phyloP scores from a whole-genome alignment of 805 yeast genomes.

The Yarrowia bubula region DNA sequence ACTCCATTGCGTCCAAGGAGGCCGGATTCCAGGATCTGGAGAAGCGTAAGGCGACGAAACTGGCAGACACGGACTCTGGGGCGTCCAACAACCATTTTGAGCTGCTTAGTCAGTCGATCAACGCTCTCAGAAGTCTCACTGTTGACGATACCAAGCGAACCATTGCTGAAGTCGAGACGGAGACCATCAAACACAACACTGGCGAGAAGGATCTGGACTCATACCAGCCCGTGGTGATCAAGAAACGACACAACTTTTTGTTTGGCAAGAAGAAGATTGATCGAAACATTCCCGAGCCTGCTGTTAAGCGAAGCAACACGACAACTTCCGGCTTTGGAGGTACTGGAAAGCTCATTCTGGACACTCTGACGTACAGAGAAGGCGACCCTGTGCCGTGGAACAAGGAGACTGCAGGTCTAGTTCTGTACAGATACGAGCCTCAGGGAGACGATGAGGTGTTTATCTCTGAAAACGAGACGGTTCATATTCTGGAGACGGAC shows the following conservation, averaged over 20 bases:
- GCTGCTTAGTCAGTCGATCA: conserved; percentile 44
- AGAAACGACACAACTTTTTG: conserved; percentile 58
- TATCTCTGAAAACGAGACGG: conserved; percentile 57
- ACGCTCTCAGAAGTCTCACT: conserved; percentile 60
- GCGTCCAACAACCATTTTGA: conserved; percentile 38
- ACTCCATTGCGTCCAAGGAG: conserved; percentile 29
- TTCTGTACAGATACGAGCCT: conserved; percentile 60
- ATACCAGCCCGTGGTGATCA: conserved; percentile 37
- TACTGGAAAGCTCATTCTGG: conserved; percentile 27
- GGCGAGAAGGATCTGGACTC: conserved; percentile 53
- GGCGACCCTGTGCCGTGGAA: conserved; percentile 9
- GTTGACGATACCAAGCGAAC: conserved; percentile 72
- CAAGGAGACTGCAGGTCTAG: not conserved
- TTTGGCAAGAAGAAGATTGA: conserved; percentile 41
- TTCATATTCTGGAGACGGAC: conserved; percentile 62
- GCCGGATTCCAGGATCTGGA: conserved; percentile 19
- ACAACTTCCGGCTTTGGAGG: not conserved
- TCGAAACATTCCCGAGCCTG: conserved; percentile 1
- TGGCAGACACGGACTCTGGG: conserved; percentile 35
- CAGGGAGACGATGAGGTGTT: conserved; percentile 74
- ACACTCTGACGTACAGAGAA: not conserved
- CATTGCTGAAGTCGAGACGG: conserved; percentile 80
- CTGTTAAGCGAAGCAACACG: not conserved
- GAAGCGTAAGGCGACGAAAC: conserved; percentile 34
- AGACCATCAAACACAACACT: conserved; percentile 81